Evolutionary conservation across 805 yeast genomes (phyloP).

Genomic region (Candida golubevii): DNA sequence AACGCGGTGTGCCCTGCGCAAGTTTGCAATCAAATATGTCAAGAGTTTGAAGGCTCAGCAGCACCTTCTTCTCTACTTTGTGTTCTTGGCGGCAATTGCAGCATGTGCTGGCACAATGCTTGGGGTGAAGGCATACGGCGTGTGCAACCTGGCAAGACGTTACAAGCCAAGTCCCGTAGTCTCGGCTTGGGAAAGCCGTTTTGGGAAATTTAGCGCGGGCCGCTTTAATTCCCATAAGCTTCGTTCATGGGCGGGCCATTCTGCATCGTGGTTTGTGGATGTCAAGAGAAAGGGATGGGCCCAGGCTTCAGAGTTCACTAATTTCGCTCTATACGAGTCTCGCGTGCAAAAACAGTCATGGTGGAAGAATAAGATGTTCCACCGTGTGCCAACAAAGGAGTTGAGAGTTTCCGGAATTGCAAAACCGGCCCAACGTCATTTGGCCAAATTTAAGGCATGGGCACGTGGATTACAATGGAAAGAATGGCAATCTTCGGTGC

Average conservation of each 20-base stretch:
- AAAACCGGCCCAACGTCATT: no score
- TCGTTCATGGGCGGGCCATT: background rate
- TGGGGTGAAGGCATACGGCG: background rate
- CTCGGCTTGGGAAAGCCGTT: background rate
- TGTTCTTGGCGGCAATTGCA: constrained; percentile 1
- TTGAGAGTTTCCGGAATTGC: no score
- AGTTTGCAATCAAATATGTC: background rate
- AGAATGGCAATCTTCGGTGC: no score
- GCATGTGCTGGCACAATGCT: background rate
- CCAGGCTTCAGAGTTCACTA: background rate
- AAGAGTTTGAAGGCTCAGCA: constrained; percentile 3
- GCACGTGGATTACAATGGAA: no score
- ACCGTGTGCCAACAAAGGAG: no score
- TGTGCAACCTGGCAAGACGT: background rate
- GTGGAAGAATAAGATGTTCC: no score
- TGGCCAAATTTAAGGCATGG: no score
- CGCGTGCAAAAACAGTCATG: background rate
- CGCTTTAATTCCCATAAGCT: background rate
- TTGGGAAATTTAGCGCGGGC: background rate
- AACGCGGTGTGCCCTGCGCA: background rate
- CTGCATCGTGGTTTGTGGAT: background rate
- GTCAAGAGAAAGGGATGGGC: background rate
- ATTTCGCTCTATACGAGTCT: constrained; percentile 1
- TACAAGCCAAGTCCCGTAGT: background rate
- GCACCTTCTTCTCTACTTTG: constrained; percentile 8